Percentiles rank a stretch among this genome's conserved stretches.
phyloP scores from a whole-genome alignment of 1,139 yeast species.

The Waltiozyma solani region DNA sequence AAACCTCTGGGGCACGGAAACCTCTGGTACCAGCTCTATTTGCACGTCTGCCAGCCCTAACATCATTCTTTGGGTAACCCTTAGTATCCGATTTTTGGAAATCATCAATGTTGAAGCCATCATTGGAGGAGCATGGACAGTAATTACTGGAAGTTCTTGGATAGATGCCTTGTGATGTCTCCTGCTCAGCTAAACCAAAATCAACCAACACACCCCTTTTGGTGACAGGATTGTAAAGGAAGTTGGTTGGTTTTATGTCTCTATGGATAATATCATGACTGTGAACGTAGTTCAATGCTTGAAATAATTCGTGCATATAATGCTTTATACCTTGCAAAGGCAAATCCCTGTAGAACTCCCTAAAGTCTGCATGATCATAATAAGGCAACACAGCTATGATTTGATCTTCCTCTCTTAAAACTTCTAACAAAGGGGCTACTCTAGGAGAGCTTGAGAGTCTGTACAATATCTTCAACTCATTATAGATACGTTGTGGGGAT shows the following conservation, averaged over 20 bases:
- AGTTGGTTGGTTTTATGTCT: conserved; percentile 74
- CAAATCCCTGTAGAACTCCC: conserved; percentile 75
- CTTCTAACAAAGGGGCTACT: conserved; percentile 86
- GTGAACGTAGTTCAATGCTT: conserved; percentile 47
- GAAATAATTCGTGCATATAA: conserved; percentile 72
- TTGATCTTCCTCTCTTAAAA: conserved; percentile 80
- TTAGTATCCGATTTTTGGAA: conserved; percentile 21
- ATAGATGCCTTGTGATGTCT: conserved; percentile 9
- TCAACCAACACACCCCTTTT: conserved; percentile 19
- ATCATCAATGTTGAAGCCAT: conserved; percentile 2
- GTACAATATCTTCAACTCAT: conserved; percentile 73
- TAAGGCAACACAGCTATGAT: conserved; percentile 89
- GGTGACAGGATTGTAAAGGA: conserved; percentile 38
- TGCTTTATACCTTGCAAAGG: conserved; percentile 71
- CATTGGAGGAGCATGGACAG: conserved; percentile 18
- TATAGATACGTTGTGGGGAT: conserved; percentile 81
- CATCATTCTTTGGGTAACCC: conserved; percentile 75
- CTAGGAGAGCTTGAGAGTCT: conserved; percentile 56
- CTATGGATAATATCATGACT: conserved; percentile 57
- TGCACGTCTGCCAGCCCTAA: conserved; percentile 83
- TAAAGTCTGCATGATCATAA: conserved; percentile 83
- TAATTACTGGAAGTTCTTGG: conserved; percentile 16
- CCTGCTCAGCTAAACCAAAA: conserved; percentile 20
- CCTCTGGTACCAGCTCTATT: conserved; percentile 95
- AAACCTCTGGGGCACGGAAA: conserved; percentile 74